Base-by-base conservation (phyloP, 2,329 filamentous ascomycete species). In the Fusarium mundagurra region DNA sequence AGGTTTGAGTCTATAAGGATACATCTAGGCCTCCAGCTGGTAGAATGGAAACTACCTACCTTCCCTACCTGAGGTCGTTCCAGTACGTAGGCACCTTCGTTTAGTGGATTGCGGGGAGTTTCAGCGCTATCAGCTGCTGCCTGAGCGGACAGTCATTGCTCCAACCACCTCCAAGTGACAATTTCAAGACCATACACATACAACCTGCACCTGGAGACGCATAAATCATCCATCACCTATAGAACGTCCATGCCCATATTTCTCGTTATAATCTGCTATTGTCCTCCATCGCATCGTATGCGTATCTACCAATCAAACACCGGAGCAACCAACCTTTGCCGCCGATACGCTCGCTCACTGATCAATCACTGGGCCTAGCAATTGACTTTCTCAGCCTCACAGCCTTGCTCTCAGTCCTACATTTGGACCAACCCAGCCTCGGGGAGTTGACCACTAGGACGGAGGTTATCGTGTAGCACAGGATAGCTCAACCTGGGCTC, bases 361-460 rank as follows among this genome's bases (percentile, higher is more conserved):
- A 34, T 33, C 38, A 60, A 57, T 48, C 60, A 71, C 60, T 74
- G 53, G 69, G 51, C 59, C 27, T 48, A 68, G 55, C 31, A 63
- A 59, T 68, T 54, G 47, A 61, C 47, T 61, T 60, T 65, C 50
- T 65, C 64, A 69, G 72, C 72, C 71, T 73, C 48, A 60, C 54
- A 67, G 67, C 69, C 69, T 73, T 53, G 59, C 34, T 60, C 47
- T 51, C 43, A 60, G 27, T 33, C 54, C 51, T 41, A 59, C n/a
- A 51, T 36, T 47, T 47, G 36, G 44, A 45, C 50, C 45, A 44
- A 47, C 47, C 50, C 50, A 72, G 58, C 63, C 68, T 47, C 41
- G 39, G 39, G 63, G 20, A 51, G 44, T 64, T 53, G 68, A 39
- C 66, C 38, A 57, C 55, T 57, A 48, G 54, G 24, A 74, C 63